Conservation (phyloP, 2,329 filamentous ascomycete species). For the Colletotrichum lentis region DNA sequence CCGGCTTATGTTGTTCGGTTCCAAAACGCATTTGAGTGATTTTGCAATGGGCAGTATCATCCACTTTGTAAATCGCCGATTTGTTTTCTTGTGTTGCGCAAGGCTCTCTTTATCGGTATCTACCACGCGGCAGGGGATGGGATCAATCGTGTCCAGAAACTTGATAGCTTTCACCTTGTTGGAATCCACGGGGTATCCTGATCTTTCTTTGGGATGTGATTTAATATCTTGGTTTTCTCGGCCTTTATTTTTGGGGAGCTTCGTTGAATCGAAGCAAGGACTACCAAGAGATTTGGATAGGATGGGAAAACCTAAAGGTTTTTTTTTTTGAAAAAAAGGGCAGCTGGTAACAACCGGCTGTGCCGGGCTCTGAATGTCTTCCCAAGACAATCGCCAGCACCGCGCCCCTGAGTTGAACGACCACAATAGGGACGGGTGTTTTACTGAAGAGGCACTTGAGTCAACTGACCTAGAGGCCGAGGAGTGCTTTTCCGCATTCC, state of each 20-base stretch:
- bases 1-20: too few relatives aligned
- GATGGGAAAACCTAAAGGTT: too few relatives aligned
- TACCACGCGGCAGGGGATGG: not conserved
- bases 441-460: not conserved
- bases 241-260: not conserved
- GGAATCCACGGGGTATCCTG: not conserved
- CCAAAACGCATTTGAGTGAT: too few relatives aligned
- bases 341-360: not conserved
- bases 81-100: too few relatives aligned
- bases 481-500: slow-evolving; percentile 25
- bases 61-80: too few relatives aligned
- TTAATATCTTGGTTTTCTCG: not conserved
- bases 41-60: too few relatives aligned
- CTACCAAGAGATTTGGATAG: not conserved
- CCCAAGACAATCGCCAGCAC: not conserved
- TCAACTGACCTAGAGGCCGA: not conserved
- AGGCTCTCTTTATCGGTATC: slow-evolving; percentile 40
- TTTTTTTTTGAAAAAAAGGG: too few relatives aligned
- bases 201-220: not conserved
- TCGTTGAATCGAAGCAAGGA: not conserved
- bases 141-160: not conserved
- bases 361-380: not conserved
- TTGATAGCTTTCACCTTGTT: slow-evolving; percentile 13
- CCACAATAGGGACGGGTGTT: too few relatives aligned
- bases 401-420: not conserved